Base-by-base conservation (phyloP, 306 rosid genomes). In the Lathyrus oleraceus region DNA sequence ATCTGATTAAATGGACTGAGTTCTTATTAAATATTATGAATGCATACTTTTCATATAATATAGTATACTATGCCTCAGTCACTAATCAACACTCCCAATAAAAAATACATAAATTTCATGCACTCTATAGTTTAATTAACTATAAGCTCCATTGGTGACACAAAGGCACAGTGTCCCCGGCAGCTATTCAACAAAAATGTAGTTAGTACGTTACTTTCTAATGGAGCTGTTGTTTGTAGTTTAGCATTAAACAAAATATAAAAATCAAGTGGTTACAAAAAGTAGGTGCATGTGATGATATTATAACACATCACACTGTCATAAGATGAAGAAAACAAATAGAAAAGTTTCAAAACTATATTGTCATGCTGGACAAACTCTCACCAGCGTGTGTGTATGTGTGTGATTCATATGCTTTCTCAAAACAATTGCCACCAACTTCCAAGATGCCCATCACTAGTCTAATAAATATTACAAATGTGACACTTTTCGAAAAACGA, bases 311-410 rank as follows among this genome's bases (percentile, higher is more conserved):
- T 60, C 14, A 74, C 65, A 58, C 15, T 76, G 82, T 48, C 52
- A 63, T 76, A 81, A 61, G 23, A 62, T 15, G 79, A 32, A 77
- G 71, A 74, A 70, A 70, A 75, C 62, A 57, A 66, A 74, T 60
- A 66, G 23, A 62, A 62, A 44, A 67, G 70, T 56, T 76, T 64
- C 51, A 63, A 79, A 57, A 58, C 35, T 11, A 39, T 36, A 0
- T 67, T 14, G 67, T 83, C 76, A 79, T 76, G 81, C 81, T 76
- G 60, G 79, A 67, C 76, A 82, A 72, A 40, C 28, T 63, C 39
- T 58, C 47, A 49, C 71, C 59, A 76, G 86, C 76, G 81, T 82
- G 85, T 81, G 78, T 53, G 15, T 74, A 45, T 77, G 81, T 82
- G 85, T 81, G 78, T 53, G 15, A 78, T 54, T 77, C 76, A 60